Evolutionary conservation across 345 rosid species (phyloP).

Genomic region (Adansonia digitata): DNA sequence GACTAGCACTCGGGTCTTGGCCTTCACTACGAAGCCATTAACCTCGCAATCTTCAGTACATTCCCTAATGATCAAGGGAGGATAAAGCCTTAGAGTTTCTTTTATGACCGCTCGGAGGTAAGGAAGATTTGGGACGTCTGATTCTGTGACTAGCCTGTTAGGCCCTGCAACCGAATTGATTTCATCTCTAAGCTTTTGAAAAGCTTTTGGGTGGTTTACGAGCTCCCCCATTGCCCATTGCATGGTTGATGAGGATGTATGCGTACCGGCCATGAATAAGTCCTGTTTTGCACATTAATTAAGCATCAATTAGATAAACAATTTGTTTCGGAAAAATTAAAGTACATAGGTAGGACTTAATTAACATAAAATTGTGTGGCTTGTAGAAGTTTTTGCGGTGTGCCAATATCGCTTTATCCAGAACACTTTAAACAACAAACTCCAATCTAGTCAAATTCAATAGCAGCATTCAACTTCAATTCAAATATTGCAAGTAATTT

Average conservation of each 20-base stretch:
- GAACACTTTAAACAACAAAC: too few species aligned
- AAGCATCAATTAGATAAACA: not conserved
- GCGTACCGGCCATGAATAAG: constrained; percentile 41
- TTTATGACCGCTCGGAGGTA: constrained; percentile 39
- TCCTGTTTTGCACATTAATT: constrained; percentile 15
- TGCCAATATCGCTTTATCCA: too few species aligned
- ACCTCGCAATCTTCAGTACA: constrained; percentile 39
- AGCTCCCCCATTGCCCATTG: constrained; percentile 59
- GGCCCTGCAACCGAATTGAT: constrained; percentile 28
- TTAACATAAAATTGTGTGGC: not conserved
- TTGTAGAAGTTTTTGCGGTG: not conserved
- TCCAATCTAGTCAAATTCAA: too few species aligned
- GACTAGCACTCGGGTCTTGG: constrained; percentile 36
- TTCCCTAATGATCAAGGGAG: constrained; percentile 46
- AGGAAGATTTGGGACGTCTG: constrained; percentile 37
- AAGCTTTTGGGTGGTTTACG: constrained; percentile 31
- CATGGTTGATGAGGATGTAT: constrained; percentile 40
- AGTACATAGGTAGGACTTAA: not conserved
- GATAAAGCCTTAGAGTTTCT: constrained; percentile 44
- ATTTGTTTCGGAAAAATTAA: not conserved
- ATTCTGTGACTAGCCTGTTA: constrained; percentile 33
- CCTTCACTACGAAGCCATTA: constrained; percentile 28
- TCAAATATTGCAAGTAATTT: too few species aligned
- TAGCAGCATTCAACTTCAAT: too few species aligned
- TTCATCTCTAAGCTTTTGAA: constrained; percentile 36